phyloP scores from a whole-genome alignment of 495 filamentous ascomycete genomes.

The Talaromyces wortmannii region DNA sequence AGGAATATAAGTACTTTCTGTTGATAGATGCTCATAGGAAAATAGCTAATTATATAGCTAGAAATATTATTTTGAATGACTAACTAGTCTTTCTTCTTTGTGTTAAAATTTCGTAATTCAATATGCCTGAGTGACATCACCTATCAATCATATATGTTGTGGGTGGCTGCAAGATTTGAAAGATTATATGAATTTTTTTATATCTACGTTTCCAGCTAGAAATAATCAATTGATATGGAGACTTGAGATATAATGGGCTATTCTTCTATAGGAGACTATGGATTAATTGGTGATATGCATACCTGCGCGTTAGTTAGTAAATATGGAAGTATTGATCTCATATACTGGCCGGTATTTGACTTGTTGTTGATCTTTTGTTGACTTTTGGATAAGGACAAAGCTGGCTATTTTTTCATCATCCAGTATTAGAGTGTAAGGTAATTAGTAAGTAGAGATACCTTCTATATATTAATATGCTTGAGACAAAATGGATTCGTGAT shows the following conservation, averaged over 20 bases:
- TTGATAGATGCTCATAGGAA: background rate
- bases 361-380: constrained; percentile 60
- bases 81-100: background rate
- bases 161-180: background rate
- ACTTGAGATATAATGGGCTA: constrained; percentile 31
- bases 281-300: constrained; percentile 68
- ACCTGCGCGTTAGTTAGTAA: constrained; percentile 65
- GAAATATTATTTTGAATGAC: background rate
- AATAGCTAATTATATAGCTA: background rate
- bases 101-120: background rate
- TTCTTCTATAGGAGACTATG: constrained; percentile 66
- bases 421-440: constrained; percentile 28
- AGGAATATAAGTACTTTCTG: no score
- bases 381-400: constrained; percentile 61
- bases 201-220: background rate
- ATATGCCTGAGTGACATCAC: background rate
- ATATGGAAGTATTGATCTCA: constrained; percentile 63
- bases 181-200: background rate
- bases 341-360: constrained; percentile 71
- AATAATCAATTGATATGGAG: background rate
- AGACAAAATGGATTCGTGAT: constrained; percentile 64
- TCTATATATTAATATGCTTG: constrained; percentile 61
- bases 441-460: constrained; percentile 67
- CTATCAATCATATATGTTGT: background rate
- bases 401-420: constrained; percentile 58